A percentile compares a stretch with the other conserved stretches of the same genome.
Conservation (phyloP, 306 rosid genomes). For the Prosopis cineraria region DNA sequence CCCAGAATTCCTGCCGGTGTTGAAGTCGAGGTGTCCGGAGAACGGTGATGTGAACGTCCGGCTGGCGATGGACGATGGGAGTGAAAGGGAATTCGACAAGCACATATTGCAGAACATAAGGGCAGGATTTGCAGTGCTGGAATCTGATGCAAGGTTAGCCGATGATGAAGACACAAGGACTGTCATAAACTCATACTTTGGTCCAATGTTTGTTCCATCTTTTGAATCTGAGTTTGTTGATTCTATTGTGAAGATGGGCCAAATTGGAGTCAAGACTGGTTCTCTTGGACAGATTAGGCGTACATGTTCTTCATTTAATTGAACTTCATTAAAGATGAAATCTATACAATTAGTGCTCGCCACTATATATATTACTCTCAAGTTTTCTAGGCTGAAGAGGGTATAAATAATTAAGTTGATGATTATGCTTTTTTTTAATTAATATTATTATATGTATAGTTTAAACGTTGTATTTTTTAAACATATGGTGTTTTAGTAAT, state of each 20-base stretch:
- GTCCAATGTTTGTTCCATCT: constrained; percentile 60
- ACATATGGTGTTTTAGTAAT: background rate
- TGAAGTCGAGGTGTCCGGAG: constrained; percentile 58
- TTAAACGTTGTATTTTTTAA: background rate
- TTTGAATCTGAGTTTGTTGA: constrained; percentile 64
- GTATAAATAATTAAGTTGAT: background rate
- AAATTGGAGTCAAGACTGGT: constrained; percentile 77
- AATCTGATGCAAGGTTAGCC: constrained; percentile 80
- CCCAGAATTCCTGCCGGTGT: constrained; percentile 46
- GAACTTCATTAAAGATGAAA: background rate
- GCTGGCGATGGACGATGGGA: constrained; percentile 58
- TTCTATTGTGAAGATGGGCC: constrained; percentile 76
- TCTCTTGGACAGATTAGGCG: constrained; percentile 58
- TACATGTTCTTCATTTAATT: constrained; percentile 53
- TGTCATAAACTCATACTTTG: constrained; percentile 61
- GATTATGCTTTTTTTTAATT: background rate
- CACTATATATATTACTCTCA: background rate
- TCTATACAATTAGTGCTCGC: background rate
- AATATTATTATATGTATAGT: background rate
- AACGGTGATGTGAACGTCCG: constrained; percentile 57
- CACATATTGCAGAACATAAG: constrained; percentile 67
- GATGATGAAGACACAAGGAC: constrained; percentile 54
- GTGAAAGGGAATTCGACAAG: constrained; percentile 52
- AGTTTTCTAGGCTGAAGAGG: background rate
- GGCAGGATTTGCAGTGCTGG: constrained; percentile 70